Evolutionary conservation across 257 asterid species (phyloP).

Genomic region (Solanum ossicruentum): DNA sequence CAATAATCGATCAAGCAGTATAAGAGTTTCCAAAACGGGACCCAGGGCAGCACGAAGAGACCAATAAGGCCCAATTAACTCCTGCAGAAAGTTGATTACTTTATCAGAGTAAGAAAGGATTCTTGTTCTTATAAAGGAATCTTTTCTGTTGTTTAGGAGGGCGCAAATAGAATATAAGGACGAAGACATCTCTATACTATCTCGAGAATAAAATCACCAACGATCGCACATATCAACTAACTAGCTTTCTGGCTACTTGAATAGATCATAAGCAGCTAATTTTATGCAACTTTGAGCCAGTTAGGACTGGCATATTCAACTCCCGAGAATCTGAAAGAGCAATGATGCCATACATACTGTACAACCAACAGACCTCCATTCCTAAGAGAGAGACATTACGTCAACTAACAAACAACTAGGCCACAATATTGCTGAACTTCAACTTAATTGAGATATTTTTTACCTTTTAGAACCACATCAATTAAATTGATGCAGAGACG

Average conservation of each 20-base stretch:
- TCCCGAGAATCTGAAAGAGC: not conserved
- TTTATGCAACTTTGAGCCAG: not conserved
- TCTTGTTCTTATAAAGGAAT: not conserved
- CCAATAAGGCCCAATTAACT: conserved; percentile 84
- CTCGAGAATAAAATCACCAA: not conserved
- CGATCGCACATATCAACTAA: not conserved
- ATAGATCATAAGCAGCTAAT: not conserved
- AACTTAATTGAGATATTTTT: not conserved
- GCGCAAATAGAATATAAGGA: not conserved
- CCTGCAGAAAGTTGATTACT: conserved; percentile 32
- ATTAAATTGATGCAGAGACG: not conserved
- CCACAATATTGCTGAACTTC: not conserved
- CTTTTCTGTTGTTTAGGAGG: not conserved
- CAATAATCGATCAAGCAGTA: conserved; percentile 75
- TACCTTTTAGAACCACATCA: not conserved
- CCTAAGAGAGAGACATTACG: not conserved
- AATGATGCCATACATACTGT: not conserved
- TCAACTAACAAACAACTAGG: not conserved
- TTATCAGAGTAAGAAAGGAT: not conserved
- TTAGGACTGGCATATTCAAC: not conserved
- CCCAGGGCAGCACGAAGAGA: conserved; percentile 86
- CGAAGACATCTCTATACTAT: not conserved
- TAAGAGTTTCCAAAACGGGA: conserved; percentile 67
- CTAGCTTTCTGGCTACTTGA: not conserved
- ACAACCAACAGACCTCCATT: not conserved